Base-by-base conservation (phyloP, 805 yeast species). In the Kregervanrija fluxuum region DNA sequence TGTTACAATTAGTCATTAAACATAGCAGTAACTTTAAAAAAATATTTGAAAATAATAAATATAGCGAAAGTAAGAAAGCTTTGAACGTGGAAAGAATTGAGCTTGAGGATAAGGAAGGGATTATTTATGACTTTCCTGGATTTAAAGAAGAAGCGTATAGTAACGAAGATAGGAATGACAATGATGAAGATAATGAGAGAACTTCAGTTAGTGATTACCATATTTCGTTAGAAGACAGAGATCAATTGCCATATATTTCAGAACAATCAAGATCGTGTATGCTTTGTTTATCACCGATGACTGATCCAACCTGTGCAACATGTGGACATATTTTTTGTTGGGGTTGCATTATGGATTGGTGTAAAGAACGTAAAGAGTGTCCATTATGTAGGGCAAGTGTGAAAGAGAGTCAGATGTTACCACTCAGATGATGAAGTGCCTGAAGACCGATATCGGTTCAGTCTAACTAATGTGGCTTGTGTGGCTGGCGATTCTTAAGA, bases 281-380 rank as follows among this genome's bases (percentile, higher is more conserved):
- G 74, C 70, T 93, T 15, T 91, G 99, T 60, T 70, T 91, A 17
- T 80, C 85, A 8, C 70, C 74, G 12, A 85, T 91, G 93, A 70
- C 66, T 1, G 77, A 85, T 49, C 98, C 99, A 4, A 70, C 95
- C 1, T 77, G 86, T 48, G 88, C 95, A 0, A 76, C 81, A 4
- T 91, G 99, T 64, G 99, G 98, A 0, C 99, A 91, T 61, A 46
- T 87, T 12, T 91, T 86, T 61, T 91, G 99, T 64, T 91, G 98
- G 97, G 71, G 69, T 6, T 91, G 98, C 60, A 79, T 89, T 4
- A 71, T 80, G 6, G 95, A 85, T 54, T 91, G 98, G 98, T 78
- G 89, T 47, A 71, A 87, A 49, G 96, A 89, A 52, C 73, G 75
- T 42, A 82, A 88, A 0, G 96, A 89, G 57, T 91, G 99, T 59